phyloP scores from a whole-genome alignment of 2,329 filamentous ascomycete genomes.

The Nannizziopsis barbatae region DNA sequence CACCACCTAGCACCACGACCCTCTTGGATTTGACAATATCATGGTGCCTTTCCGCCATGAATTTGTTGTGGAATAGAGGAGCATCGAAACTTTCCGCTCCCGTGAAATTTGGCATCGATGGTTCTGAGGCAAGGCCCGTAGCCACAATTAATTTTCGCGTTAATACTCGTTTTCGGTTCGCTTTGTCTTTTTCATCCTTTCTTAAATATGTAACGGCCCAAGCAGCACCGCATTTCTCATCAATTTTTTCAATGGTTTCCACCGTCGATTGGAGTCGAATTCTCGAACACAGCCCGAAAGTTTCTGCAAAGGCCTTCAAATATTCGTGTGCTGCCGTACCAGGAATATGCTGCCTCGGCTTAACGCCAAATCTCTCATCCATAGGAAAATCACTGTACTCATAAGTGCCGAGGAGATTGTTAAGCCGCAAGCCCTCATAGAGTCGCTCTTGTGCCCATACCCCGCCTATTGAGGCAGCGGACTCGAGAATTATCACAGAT shows the following conservation, averaged over 20 bases:
- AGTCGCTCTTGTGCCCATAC: constrained; percentile 58
- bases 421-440: constrained; percentile 57
- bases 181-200: constrained; percentile 17
- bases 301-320: constrained; percentile 44
- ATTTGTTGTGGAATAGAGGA: constrained; percentile 48
- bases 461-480: constrained; percentile 49
- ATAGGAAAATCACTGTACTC: constrained; percentile 67
- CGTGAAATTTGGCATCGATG: constrained; percentile 43
- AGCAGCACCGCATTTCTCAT: constrained; percentile 22
- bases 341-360: constrained; percentile 48
- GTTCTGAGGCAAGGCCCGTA: constrained; percentile 49
- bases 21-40: constrained; percentile 27
- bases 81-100: constrained; percentile 42
- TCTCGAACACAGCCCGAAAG: constrained; percentile 40
- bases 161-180: constrained; percentile 16
- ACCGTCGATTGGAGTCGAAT: constrained; percentile 43
- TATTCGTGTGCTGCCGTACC: constrained; percentile 48
- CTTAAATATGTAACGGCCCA: constrained; percentile 19
- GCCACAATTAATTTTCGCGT: constrained; percentile 48
- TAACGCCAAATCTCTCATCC: constrained; percentile 42
- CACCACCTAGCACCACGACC: constrained; percentile 47
- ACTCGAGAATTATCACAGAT: constrained; percentile 49
- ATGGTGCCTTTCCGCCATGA: constrained; percentile 37
- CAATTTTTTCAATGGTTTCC: constrained; percentile 29
- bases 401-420: constrained; percentile 62